Conservation (phyloP, 768 basidiomycete genomes). For the Calocybe gangraenosa region DNA sequence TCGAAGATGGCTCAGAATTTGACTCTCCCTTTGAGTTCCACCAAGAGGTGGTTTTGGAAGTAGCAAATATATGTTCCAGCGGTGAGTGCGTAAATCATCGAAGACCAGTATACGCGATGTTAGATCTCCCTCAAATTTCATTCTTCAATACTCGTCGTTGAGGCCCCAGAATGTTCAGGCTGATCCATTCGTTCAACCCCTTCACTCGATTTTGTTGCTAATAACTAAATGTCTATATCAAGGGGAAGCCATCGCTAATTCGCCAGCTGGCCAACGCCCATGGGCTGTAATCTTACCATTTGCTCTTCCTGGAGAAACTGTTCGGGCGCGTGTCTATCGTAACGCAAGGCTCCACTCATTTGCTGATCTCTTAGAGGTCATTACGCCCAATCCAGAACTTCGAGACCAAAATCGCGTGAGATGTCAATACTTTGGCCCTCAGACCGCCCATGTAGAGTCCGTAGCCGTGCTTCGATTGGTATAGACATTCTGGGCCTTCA, state of each 20-base stretch:
- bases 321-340: constrained; percentile 69
- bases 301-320: constrained; percentile 76
- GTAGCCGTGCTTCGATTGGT: constrained; percentile 62
- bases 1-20: constrained; percentile 47
- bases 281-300: constrained; percentile 89
- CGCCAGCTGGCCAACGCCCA: constrained; percentile 40
- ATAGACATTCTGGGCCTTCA: constrained; percentile 6
- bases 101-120: too few relatives aligned
- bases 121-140: too few relatives aligned
- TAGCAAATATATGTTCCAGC: constrained; percentile 58
- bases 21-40: constrained; percentile 56
- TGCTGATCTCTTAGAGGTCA: constrained; percentile 67
- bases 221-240: constrained; percentile 3
- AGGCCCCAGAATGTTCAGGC: too few relatives aligned
- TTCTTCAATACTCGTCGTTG: too few relatives aligned
- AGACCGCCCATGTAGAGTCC: constrained; percentile 91
- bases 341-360: constrained; percentile 68
- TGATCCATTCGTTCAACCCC: too few relatives aligned
- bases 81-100: constrained; percentile 39
- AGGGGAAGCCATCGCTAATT: constrained; percentile 68
- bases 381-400: constrained; percentile 57
- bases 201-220: not conserved
- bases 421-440: constrained; percentile 93
- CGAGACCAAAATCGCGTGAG: constrained; percentile 62
- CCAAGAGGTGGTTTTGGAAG: constrained; percentile 63